Base-by-base conservation (phyloP, 495 filamentous ascomycete genomes). In the Podospora conica region DNA sequence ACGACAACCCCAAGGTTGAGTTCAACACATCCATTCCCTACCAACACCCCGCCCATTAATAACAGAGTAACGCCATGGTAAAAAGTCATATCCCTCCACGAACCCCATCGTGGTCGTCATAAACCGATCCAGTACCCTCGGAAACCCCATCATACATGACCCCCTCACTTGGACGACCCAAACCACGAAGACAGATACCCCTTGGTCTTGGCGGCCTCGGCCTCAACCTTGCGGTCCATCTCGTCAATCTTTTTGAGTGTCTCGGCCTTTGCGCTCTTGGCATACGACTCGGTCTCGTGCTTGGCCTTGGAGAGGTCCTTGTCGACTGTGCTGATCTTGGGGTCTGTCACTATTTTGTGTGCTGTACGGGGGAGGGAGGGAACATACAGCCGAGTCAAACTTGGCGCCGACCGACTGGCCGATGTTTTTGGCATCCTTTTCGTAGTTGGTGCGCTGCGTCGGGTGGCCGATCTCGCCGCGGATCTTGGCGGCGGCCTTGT, bases 151-250 rank as follows among this genome's bases (percentile, higher is more conserved):
- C 3, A 18, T n/a, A 8, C 40, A 48, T n/a, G 18, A 8, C 12
- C 3, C 12, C 15, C 48, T 74, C 69, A 81, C 72, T 86, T 90
- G 75, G 87, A 84, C 33, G 87, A 84, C 33, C 90, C 87, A 68
- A 96, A 93, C 92, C 92, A 96, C 61, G 88, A 85, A 27, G 87
- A 88, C 65, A 95, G 76, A 21, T 85, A 85, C 61, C 87, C 84
- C 86, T 96, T 96, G 10, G 91, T 88, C 75, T 94, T 90, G 8
- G 86, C 75, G 12, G 92, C 85, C 70, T 87, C 87, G 69, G 88
- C 81, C 80, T 92, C 90, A 24, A 96, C 84, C 71, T 87, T 91
- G 65, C 85, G 84, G 75, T 95, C 92, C 61, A 85, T 79, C 67
- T 86, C 80, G 68, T 92, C 88, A 48, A 96, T 80, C 75, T 90